Evolutionary conservation across 2,329 filamentous ascomycete genomes (phyloP), one percentile per base, ranked within the genome.

Genomic region (Sporothrix pseudoabietina): DNA sequence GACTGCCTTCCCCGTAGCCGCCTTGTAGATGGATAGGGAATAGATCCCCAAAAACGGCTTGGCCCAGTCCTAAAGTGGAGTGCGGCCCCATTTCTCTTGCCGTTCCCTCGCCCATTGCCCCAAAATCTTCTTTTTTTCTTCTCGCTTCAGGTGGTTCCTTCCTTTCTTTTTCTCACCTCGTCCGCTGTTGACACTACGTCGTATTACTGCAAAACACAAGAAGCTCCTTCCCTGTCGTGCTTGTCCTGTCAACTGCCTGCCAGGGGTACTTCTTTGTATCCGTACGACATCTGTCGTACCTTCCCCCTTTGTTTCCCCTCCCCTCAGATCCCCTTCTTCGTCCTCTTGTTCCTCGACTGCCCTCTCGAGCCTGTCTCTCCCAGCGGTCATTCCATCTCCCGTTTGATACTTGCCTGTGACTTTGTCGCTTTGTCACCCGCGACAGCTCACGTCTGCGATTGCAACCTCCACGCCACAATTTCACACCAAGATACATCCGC

Each of bases 1-100:
- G 52, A 55, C 52, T 55, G 22, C 52, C 52, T 14, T 26, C 19
- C 22, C n/a, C 61, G 6, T 66, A 44, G 61, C 61, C 35, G 39
- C 61, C 59, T 41, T 65, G 35, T 44, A 16, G 19, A 47, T 66
- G 61, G 61, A 66, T 66, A 39, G 61, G 57, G 22, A 30, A 12
- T 26, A 55, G 59, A 39, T 69, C 30, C 47, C 66, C 66, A 16
- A 69, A 52, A 39, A 54, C 47, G 30, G 65, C 26, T 52, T 68
- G 65, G 66, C 47, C 47, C 47, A 69, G 14, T 69, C 66, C 66
- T 55, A 39, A 39, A 39, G 54, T 69, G 66, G 66, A 39, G 30
- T 69, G 44, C 44, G 66, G 66, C 66, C 66, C 66, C 66, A 54
- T 47, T 47, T 35, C 63, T 68, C 47, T 69, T 39, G 66, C 66